Base-by-base conservation (phyloP, 139 green algal species). In the Monoraphidium neglectum region DNA sequence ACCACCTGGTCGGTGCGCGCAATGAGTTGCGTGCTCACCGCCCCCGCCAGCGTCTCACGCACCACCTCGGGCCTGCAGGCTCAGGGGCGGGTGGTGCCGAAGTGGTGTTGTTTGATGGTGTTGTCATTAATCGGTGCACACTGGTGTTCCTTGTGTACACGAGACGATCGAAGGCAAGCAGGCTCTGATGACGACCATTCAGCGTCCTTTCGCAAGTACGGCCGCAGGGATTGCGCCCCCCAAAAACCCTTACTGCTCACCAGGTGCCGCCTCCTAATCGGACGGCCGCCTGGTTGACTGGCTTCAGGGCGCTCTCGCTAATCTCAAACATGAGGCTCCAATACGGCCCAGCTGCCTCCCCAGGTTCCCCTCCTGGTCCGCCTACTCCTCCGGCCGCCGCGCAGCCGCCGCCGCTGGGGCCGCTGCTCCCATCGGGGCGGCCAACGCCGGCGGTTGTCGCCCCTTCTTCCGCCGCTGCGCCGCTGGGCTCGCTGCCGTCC, bases 281-380 rank as follows among this genome's bases (percentile, higher is more conserved):
- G 30, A 88, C 77, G 0, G 38, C 35, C 40, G 86, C 70, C 78
- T 92, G 82, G 66, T 89, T 73, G 33, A 97, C 86, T 5, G 92
- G 91, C 87, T 97, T 97, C 73, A 82, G 87, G 57, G 89, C 65
- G 43, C 80, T 89, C 86, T 97, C 88, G 38, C 79, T 90, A 47
- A 96, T 86, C 86, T 98, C 94, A 84, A 98, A 98, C 94, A 98
- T 97, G 46, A 98, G 89, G 15, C 90, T 96, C 93, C 94, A 97
- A 84, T 95, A 98, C 28, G 92, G 93, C 0, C 90, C 93, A 36
- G 74, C 73, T 36, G 33, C 60, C 72, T 49, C 65, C 18, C 36
- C 28, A 33, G 28, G 30, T 12, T 12, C 43, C 8, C 43, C 43
- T 12, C 43, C 8, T 12, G 5, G 36, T 18, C 1, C 18, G 16